Evolutionary conservation across 1,284 basidiomycete species (phyloP), one percentile per base, ranked within the genome.

Genomic region (Apiotrichum mycotoxinovorans): DNA sequence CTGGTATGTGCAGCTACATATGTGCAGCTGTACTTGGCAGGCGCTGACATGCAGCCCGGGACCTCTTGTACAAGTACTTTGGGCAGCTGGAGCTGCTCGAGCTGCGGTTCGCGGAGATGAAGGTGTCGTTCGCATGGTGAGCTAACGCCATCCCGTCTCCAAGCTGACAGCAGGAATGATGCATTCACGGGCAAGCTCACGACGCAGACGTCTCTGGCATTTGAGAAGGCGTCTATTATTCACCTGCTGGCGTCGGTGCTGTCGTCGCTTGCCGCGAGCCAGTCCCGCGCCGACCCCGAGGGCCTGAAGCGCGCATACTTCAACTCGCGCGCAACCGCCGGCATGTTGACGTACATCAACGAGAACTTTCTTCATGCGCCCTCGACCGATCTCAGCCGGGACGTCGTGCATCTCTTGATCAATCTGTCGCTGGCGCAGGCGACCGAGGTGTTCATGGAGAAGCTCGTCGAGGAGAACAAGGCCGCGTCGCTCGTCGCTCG

Each of bases 311-410:
- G 93, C 25, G 85, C 93, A 0, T 98, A 97, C 80, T 85, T 92
- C 76, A 93, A 93, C 75, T 88, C 92, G 67, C 83, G 89, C 20
- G 87, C 90, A n/a, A 87, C 90, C 35, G 91, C 95, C 0, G 96
- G 96, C 23, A 96, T 98, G 91, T 84, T 98, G 68, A 91, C 87
- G 12, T 98, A 98, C 74, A 95, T 99, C 82, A 98, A 98, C 79
- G 95, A 98, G 76, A 98, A 98, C 82, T 98, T 99, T 76, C 80
- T 98, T 0, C 96, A 98, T 71, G 96, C 96, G 0, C 96, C 96
- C 0, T 94, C 90, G n/a, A 96, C 91, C 1, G 96, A 98, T 77
- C 84, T 98, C 54, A 89, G 88, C 72, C 84, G 91, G 27, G 94
- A 98, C 57, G 90, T 98, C 50, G 84, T 98, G 80, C 94, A 95